These are phyloP conservation scores for Cladobotryum mycophilum DNA, from an alignment of 2,329 filamentous ascomycete genomes.

Conservation along the genomic window DNA sequence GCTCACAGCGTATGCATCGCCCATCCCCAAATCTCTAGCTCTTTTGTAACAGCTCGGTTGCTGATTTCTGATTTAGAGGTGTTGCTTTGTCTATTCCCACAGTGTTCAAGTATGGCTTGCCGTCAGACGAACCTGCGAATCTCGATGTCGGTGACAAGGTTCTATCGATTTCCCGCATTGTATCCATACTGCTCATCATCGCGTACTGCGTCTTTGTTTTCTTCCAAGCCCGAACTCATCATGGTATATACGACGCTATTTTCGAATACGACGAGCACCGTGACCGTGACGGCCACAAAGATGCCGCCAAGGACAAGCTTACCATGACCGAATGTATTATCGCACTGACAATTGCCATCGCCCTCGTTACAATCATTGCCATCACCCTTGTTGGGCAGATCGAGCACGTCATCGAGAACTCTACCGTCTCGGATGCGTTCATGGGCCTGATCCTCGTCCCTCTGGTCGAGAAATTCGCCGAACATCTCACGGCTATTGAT, in stretches of 20 bases:
- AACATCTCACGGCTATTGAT: constrained; percentile 77
- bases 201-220: constrained; percentile 49
- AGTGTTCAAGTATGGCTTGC: constrained; percentile 25
- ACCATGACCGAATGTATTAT: constrained; percentile 68
- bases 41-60: background rate
- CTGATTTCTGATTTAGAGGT: constrained; percentile 20
- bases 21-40: background rate
- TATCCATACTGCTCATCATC: constrained; percentile 63
- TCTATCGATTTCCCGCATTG: constrained; percentile 62
- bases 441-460: constrained; percentile 71
- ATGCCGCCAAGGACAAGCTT: constrained; percentile 58
- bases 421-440: constrained; percentile 44
- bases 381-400: constrained; percentile 71
- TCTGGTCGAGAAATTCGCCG: constrained; percentile 78
- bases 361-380: constrained; percentile 67
- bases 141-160: constrained; percentile 42
- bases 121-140: constrained; percentile 24
- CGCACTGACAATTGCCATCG: constrained; percentile 56
- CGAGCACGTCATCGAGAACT: constrained; percentile 44
- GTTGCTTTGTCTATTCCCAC: constrained; percentile 40
- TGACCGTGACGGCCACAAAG: constrained; percentile 57
- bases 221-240: constrained; percentile 72
- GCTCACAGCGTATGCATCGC: constrained; percentile 62
- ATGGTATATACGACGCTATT: constrained; percentile 69
- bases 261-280: constrained; percentile 63